Conservation (phyloP, 441 rosid genomes). For the Daphne laureola region DNA sequence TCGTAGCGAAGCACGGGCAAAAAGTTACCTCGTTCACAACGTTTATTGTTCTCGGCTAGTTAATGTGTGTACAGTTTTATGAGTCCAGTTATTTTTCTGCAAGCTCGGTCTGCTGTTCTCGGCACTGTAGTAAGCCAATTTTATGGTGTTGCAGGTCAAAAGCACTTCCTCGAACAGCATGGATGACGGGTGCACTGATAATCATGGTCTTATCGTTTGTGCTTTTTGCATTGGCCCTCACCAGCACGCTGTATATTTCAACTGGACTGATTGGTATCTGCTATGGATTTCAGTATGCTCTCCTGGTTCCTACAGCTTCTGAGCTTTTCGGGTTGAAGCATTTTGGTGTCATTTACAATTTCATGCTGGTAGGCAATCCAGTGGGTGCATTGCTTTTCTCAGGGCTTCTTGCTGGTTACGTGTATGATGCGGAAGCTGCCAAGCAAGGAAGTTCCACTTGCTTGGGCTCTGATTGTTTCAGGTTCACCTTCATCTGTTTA, state of each 20-base stretch:
- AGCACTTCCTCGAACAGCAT: conserved; percentile 70
- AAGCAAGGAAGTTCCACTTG: conserved; percentile 77
- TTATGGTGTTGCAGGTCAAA: conserved; percentile 44
- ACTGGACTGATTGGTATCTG: conserved; percentile 68
- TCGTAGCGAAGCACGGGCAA: no score
- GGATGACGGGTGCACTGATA: conserved; percentile 62
- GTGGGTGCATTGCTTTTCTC: conserved; percentile 86
- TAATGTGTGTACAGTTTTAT: no score
- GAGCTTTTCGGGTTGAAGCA: conserved; percentile 90
- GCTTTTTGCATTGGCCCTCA: conserved; percentile 45
- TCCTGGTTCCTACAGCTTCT: conserved; percentile 70
- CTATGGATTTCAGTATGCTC: conserved; percentile 63
- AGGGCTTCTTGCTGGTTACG: conserved; percentile 60
- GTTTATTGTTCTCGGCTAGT: no score
- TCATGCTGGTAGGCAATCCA: conserved; percentile 72
- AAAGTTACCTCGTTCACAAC: no score
- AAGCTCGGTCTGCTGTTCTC: no score
- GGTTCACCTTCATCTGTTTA: conserved; percentile 62
- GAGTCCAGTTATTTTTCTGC: no score
- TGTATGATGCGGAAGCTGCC: conserved; percentile 74
- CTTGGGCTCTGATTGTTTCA: conserved; percentile 63
- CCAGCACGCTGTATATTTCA: conserved; percentile 52
- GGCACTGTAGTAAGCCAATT: not conserved
- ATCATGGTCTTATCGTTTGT: conserved; percentile 54
- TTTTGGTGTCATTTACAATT: conserved; percentile 78